A percentile compares a stretch with the other conserved stretches of the same genome.
Conservation (phyloP, 495 filamentous ascomycete species). For the Podospora pseudocomata region DNA sequence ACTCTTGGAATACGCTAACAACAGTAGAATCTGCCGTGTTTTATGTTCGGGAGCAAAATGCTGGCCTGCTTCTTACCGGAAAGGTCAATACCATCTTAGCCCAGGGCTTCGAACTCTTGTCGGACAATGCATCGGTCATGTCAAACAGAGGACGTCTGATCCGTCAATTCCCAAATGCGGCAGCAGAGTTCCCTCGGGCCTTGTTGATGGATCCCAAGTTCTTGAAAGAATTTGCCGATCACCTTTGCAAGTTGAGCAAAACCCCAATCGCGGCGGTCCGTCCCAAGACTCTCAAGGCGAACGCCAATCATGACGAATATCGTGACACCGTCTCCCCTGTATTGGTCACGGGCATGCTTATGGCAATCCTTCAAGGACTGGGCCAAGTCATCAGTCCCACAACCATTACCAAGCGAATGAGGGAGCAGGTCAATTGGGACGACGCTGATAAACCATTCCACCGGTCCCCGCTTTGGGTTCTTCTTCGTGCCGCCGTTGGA, state of each 20-base stretch:
- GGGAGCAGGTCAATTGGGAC: slow-evolving; percentile 57
- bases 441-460: slow-evolving; percentile 47
- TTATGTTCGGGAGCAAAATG: slow-evolving; percentile 58
- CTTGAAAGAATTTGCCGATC: slow-evolving; percentile 36
- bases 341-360: slow-evolving; percentile 55
- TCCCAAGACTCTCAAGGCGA: slow-evolving; percentile 43
- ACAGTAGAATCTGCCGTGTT: slow-evolving; percentile 20
- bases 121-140: slow-evolving; percentile 46
- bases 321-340: slow-evolving; percentile 53
- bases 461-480: slow-evolving; percentile 57
- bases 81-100: slow-evolving; percentile 36
- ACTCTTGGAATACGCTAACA: slow-evolving; percentile 2
- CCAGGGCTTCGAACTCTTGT: slow-evolving; percentile 56
- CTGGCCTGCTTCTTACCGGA: slow-evolving; percentile 49
- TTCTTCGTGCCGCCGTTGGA: slow-evolving; percentile 56
- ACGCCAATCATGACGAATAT: slow-evolving; percentile 38
- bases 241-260: slow-evolving; percentile 43
- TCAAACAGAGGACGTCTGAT: slow-evolving; percentile 47
- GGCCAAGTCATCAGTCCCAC: slow-evolving; percentile 31
- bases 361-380: slow-evolving; percentile 43
- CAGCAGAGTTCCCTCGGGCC: slow-evolving; percentile 35
- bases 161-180: slow-evolving; percentile 54
- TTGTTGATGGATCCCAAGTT: slow-evolving; percentile 39
- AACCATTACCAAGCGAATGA: slow-evolving; percentile 54
- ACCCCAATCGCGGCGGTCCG: slow-evolving; percentile 28